These are phyloP conservation scores for Cryptomeria japonica DNA, from an alignment of 75 land plant genomes.

Conservation along the genomic window DNA sequence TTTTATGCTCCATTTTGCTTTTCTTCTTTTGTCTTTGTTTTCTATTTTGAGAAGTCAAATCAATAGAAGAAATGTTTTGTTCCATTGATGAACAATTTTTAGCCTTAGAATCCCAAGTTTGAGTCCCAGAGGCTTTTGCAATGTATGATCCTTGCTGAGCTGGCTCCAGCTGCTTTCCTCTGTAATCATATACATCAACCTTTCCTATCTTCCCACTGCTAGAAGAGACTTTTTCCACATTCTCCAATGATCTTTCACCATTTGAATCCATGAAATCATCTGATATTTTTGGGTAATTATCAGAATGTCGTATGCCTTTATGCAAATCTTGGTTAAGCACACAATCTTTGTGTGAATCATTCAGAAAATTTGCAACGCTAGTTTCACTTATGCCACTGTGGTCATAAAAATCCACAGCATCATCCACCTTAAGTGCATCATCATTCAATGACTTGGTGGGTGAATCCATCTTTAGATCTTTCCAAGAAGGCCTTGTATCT, in stretches of 20 bases:
- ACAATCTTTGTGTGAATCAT: not conserved
- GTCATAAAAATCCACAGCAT: not conserved
- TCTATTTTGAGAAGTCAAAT: not conserved
- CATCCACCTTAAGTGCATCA: not conserved
- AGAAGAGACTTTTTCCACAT: not conserved
- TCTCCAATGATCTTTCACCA: not conserved
- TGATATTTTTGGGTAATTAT: not conserved
- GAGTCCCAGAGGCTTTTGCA: not conserved
- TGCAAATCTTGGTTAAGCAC: not conserved
- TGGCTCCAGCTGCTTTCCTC: not conserved
- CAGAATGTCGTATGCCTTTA: conserved; percentile 1
- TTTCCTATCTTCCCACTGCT: not conserved
- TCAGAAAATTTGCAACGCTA: not conserved
- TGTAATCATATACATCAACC: not conserved
- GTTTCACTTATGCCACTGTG: not conserved
- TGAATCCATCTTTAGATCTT: not conserved
- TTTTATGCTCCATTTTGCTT: not conserved
- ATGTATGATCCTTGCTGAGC: not conserved
- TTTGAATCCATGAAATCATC: not conserved
- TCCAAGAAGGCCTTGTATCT: not conserved
- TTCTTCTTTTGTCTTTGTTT: conserved; percentile 4
- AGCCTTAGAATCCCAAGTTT: not conserved
- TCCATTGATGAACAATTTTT: not conserved
- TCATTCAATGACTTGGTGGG: not conserved
- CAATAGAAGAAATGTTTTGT: not conserved